Evolutionary conservation across 352 stramenopile species (phyloP).

Genomic region (Globisporangium lucens): DNA sequence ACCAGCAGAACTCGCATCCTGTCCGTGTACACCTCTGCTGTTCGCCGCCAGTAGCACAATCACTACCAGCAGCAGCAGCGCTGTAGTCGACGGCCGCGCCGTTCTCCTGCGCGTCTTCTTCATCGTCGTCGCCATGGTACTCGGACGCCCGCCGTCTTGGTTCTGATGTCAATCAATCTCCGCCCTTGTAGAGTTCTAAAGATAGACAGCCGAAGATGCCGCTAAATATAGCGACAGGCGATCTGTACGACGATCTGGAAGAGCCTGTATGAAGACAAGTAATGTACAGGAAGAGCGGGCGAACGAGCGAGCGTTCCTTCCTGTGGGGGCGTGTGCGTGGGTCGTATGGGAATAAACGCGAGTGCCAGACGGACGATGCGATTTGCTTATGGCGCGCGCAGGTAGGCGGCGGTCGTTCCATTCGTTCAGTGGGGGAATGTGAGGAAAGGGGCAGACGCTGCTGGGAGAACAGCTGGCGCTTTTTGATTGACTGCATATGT

Average conservation of each 20-base stretch:
- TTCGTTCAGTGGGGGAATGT: neutral
- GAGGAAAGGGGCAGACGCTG: neutral
- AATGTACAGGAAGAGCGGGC: neutral
- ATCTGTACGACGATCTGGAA: neutral
- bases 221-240: neutral
- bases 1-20: neutral
- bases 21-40: neutral
- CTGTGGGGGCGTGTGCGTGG: neutral
- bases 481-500: neutral
- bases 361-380: neutral
- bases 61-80: neutral
- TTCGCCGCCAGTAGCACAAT: neutral
- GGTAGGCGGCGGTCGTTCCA: neutral
- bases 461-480: neutral
- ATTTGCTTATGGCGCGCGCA: neutral
- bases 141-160: neutral
- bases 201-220: neutral
- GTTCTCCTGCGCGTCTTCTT: neutral
- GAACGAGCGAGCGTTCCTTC: neutral
- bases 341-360: neutral
- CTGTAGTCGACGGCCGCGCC: too few relatives aligned
- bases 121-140: neutral
- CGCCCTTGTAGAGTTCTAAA: neutral
- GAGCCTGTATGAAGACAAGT: neutral
- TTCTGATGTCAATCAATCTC: neutral